These are phyloP conservation scores for Microcyclosporella mali DNA, from an alignment of 2,329 filamentous ascomycete species.

Conservation along the genomic window DNA sequence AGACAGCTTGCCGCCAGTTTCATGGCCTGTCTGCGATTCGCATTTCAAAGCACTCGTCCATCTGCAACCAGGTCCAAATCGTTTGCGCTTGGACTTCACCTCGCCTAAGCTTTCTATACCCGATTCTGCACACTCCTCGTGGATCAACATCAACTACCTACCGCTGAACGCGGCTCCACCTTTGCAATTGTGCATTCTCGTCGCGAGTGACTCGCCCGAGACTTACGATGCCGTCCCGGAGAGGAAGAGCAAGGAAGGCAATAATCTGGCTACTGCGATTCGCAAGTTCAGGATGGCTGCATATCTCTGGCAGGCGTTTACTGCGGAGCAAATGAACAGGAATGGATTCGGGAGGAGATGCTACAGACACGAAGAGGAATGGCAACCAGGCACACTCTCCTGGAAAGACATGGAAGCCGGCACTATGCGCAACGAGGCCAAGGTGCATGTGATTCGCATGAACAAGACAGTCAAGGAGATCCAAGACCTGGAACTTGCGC, in stretches of 20 bases:
- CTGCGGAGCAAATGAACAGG: slow-evolving; percentile 90
- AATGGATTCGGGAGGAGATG: slow-evolving; percentile 78
- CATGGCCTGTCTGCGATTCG: slow-evolving; percentile 82
- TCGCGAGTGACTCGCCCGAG: slow-evolving; percentile 80
- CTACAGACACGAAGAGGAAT: slow-evolving; percentile 92
- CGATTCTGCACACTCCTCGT: slow-evolving; percentile 67
- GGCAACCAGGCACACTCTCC: slow-evolving; percentile 77
- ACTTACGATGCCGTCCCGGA: slow-evolving; percentile 79
- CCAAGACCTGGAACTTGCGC: slow-evolving; percentile 67
- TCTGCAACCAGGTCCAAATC: slow-evolving; percentile 85
- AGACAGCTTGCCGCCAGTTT: slow-evolving; percentile 73
- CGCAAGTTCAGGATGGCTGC: slow-evolving; percentile 91
- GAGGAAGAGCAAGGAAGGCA: slow-evolving; percentile 70
- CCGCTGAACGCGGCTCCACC: slow-evolving; percentile 73
- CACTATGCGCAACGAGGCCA: slow-evolving; percentile 82
- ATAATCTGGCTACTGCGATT: slow-evolving; percentile 70
- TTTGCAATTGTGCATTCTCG: slow-evolving; percentile 78
- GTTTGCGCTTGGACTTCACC: slow-evolving; percentile 74
- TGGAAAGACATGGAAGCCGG: slow-evolving; percentile 64
- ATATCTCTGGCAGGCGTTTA: slow-evolving; percentile 96
- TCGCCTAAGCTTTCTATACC: slow-evolving; percentile 72
- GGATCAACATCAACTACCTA: slow-evolving; percentile 79
- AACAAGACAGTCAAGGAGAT: slow-evolving; percentile 82
- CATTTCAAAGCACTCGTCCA: slow-evolving; percentile 90
- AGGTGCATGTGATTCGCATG: slow-evolving; percentile 75